These are phyloP conservation scores for Prosopis cineraria DNA, from an alignment of 306 rosid species.

Conservation along the genomic window DNA sequence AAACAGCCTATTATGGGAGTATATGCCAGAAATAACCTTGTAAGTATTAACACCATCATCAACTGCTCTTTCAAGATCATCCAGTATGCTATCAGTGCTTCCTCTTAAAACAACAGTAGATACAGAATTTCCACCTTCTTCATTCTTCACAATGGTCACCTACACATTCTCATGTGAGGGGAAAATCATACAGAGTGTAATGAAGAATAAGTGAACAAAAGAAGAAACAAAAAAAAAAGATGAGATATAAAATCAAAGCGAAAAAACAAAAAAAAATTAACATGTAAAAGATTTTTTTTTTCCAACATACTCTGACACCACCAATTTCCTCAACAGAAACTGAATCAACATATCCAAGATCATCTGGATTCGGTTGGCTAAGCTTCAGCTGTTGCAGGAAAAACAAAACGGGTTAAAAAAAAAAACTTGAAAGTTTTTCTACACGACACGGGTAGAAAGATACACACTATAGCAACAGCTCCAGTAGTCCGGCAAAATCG, in stretches of 20 bases:
- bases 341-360: constrained; percentile 86
- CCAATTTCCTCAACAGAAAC: constrained; percentile 91
- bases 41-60: constrained; percentile 96
- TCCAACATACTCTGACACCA: constrained; percentile 76
- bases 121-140: constrained; percentile 91
- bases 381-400: constrained; percentile 75
- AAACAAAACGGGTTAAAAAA: constrained; percentile 37
- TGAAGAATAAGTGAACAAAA: neutral
- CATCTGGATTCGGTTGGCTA: constrained; percentile 89
- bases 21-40: constrained; percentile 59
- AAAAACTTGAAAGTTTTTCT: constrained; percentile 10
- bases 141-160: constrained; percentile 84
- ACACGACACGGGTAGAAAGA: constrained; percentile 15
- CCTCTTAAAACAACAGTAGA: constrained; percentile 81
- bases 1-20: constrained; percentile 9
- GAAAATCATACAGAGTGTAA: neutral
- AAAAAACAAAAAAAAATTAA: neutral
- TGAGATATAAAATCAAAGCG: neutral
- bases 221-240: neutral
- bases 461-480: constrained; percentile 67
- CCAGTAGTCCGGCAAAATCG: constrained; percentile 97
- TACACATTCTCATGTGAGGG: constrained; percentile 27
- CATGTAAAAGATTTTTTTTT: constrained; percentile 14
- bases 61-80: constrained; percentile 96
- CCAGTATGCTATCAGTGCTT: constrained; percentile 90